Evolutionary conservation across 2,329 filamentous ascomycete genomes (phyloP), one percentile per base, ranked within the genome.

Genomic region (Ascochyta viciae-villosae): DNA sequence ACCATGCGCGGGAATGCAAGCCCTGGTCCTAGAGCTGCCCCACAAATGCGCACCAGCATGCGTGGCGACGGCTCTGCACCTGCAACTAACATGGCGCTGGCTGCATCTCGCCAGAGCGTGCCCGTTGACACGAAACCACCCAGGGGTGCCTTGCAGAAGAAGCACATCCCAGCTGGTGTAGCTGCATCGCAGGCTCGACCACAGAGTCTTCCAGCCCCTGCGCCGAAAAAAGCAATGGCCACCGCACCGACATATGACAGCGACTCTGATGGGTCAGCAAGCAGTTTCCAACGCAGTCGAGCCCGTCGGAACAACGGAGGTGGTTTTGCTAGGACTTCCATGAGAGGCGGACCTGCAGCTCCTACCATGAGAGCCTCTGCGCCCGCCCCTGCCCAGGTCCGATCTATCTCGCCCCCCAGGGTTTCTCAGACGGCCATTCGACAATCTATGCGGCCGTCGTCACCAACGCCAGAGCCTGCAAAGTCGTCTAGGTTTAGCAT

Each of bases 231-330:
- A 38, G 54, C 62, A 10, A 52, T 57, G 47, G 62, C 70, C 6
- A 51, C 72, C 10, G 64, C 47, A 4, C 66, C 66, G 15, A 71
- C 69, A 1, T 72, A 74, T 37, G 71, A 75, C n/a, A 74, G 78
- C 44, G 79, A 81, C 50, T 77, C 75, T 15, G 75, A 75, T 57
- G 79, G 79, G 33, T 82, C 80, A 4, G 80, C 76, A 22, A 96
- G 90, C 76, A 96, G 91, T 72, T 96, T 96, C 78, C 89, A 85
- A 68, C 88, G 91, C 26, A 57, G 61, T 27, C 63, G 84, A 58
- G 77, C 82, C 34, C 71, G 78, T 54, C 55, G 55, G 2, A 71
- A 52, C 48, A 66, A 81, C 39, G 81, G 81, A 0, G 78, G 79
- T 4, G 68, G 76, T 23, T 83, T 86, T 49, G 83, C 80, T 1